Base-by-base conservation (phyloP, 2,329 filamentous ascomycete genomes). In the Microsporum ferrugineum region DNA sequence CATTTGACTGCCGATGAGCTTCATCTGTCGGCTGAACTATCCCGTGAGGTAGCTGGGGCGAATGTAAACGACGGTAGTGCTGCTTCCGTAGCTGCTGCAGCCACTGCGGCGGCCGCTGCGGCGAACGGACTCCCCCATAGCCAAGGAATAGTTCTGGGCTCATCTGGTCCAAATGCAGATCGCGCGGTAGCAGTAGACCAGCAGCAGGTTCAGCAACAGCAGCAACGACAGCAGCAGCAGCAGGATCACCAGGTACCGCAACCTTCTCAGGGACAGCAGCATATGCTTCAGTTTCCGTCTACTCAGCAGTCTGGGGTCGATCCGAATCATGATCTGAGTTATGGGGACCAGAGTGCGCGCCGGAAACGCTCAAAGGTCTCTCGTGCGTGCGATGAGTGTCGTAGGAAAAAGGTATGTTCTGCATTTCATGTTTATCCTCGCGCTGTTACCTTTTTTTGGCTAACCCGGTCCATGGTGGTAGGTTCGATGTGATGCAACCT, bases 351-450 rank as follows among this genome's bases (percentile, higher is more conserved):
- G 62, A 84, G 84, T 8, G 82, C 85, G 12, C 86, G 87, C 0
- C 79, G 87, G 64, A 94, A 94, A 72, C 81, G 90, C 62, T 88
- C 87, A 4, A 95, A 95, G 72, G 89, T 94, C 4, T 95, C 90
- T 8, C 82, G 90, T 41, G 91, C 90, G 1, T 96, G 90, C 68
- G 90, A 96, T 70, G 89, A 95, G 71, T 95, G 90, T 71, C 82
- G 91, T 49, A 83, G 90, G 60, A 95, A 95, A 75, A 95, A 92
- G 78, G 79, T 81, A 71, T 58, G 65, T 61, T 60, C 38, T 55
- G 63, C 45, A 59, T 66, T 60, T 58, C 45, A 57, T 58, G 36
- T 10, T 29, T 49, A 14, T 31, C 58, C 63, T 59, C 34, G 39
- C 27, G 17, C 41, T 27, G 36, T n/a, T 36, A 17, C 17, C 4